Conservation (phyloP, 2,329 filamentous ascomycete genomes). For the Penicillium glabrum region DNA sequence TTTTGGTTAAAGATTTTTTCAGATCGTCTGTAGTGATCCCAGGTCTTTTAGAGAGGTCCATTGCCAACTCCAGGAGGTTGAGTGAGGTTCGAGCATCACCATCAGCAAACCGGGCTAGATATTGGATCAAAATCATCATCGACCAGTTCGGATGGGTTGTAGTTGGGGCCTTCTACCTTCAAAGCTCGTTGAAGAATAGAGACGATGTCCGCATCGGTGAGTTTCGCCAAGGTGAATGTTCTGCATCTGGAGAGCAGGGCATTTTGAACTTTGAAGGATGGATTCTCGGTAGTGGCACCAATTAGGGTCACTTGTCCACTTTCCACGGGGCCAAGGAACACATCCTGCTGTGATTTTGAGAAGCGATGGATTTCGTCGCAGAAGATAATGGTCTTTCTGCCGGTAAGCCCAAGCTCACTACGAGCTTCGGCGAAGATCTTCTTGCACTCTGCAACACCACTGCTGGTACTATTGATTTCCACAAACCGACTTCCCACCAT, state of each 20-base stretch:
- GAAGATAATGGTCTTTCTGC: slow-evolving; percentile 91
- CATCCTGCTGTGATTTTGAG: slow-evolving; percentile 88
- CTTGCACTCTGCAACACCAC: slow-evolving; percentile 86
- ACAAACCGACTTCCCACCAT: slow-evolving; percentile 83
- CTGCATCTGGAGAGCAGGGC: slow-evolving; percentile 86
- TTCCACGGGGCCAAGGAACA: slow-evolving; percentile 91
- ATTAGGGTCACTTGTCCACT: slow-evolving; percentile 87
- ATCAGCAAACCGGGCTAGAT: slow-evolving; percentile 83
- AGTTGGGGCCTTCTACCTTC: slow-evolving; percentile 56
- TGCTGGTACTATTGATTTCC: slow-evolving; percentile 91
- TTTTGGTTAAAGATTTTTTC: slow-evolving; percentile 83
- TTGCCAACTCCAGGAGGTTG: slow-evolving; percentile 85
- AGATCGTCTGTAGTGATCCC: slow-evolving; percentile 72
- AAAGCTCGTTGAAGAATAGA: slow-evolving; percentile 77
- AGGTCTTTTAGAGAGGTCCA: slow-evolving; percentile 68
- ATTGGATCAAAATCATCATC: slow-evolving; percentile 74
- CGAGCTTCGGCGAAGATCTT: slow-evolving; percentile 84
- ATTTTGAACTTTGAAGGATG: slow-evolving; percentile 86
- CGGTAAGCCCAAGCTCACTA: slow-evolving; percentile 76
- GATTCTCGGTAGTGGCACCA: slow-evolving; percentile 95
- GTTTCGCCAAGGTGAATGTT: slow-evolving; percentile 79
- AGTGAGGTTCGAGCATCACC: slow-evolving; percentile 91
- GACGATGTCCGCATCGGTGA: slow-evolving; percentile 70
- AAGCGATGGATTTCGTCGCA: slow-evolving; percentile 97
- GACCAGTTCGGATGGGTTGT: slow-evolving; percentile 57